Base-by-base conservation (phyloP, 805 yeast species). In the Wickerhamomyces sydowiorum region DNA sequence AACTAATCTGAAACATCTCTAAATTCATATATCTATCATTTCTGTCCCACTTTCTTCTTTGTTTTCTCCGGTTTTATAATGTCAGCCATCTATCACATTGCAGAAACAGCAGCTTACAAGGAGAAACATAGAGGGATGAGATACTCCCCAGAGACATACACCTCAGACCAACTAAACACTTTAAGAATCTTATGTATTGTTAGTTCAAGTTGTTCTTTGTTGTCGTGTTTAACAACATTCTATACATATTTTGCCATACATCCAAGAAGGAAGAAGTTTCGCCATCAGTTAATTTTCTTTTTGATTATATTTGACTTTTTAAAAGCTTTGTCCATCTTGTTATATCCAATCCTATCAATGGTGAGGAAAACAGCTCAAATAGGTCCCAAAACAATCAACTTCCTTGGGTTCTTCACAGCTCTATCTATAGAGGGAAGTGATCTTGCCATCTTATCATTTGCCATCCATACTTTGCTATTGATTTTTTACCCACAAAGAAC, bases 371-470 rank as follows among this genome's bases (percentile, higher is more conserved):
- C 78, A 5, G 72, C 83, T 28, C 41, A 43, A 4, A 38, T 44
- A 10, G 44, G 47, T 15, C 36, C 20, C 3, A 45, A 41, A 15
- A 46, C 51, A 0, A 38, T 46, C 10, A 38, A 57, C 27, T 55
- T 51, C 30, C 36, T 57, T 2, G 96, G 96, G 2, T 88, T 85
- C 69, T 80, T 86, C 61, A 84, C 95, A 1, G 86, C 90, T 3
- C 70, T 80, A 31, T 73, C 87, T 19, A 82, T 85, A 13, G 95
- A 86, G 61, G 95, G 95, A 18, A 88, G 90, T 2, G 97, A 89
- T 61, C 56, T 87, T 28, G 89, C 93, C 15, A 89, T 88, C 40
- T 65, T 87, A 25, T 73, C 82, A 28, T 84, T 89, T 63, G 96
- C 96, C 2, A 62, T 88, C 14, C 96, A 89, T 62, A 83, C 91